phyloP scores from a whole-genome alignment of 108 stramenopile species.

The Nannochloropsis salina region DNA sequence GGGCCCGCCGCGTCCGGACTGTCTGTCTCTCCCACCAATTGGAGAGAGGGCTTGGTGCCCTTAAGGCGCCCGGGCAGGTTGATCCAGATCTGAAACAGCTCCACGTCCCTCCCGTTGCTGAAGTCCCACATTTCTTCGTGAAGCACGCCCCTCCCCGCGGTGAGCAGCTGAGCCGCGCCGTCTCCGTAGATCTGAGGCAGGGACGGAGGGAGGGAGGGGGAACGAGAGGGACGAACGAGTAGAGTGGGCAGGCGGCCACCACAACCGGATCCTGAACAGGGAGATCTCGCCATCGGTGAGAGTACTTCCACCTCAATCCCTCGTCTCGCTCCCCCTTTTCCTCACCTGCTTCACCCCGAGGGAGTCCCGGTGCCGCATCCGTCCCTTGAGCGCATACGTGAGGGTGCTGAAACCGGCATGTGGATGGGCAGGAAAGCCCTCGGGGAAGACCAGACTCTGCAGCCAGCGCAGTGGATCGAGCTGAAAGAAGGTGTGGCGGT shows the following conservation, averaged over 20 bases:
- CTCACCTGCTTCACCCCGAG: conserved; percentile 47
- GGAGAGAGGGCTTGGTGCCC: conserved; percentile 28
- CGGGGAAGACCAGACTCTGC: conserved; percentile 38
- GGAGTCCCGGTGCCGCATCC: conserved; percentile 51
- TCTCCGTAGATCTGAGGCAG: neutral
- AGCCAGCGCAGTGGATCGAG: conserved; percentile 44
- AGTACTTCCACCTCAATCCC: neutral
- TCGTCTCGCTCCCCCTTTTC: neutral
- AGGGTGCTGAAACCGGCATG: conserved; percentile 53
- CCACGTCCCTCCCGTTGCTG: neutral
- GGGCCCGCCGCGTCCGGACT: conserved; percentile 24
- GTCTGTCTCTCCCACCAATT: conserved; percentile 36
- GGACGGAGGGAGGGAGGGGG: neutral
- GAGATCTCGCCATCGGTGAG: neutral
- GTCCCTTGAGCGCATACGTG: conserved; percentile 48
- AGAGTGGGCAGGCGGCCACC: neutral
- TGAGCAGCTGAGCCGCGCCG: conserved; percentile 49
- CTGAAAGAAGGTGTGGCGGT: conserved; percentile 43
- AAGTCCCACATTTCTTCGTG: conserved; percentile 56
- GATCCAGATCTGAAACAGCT: conserved; percentile 33
- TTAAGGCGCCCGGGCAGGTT: conserved; percentile 40
- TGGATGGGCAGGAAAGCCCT: conserved; percentile 52
- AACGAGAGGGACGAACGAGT: neutral
- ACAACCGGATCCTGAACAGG: neutral
- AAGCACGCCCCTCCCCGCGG: conserved; percentile 44